Base-by-base conservation (phyloP, 2,329 filamentous ascomycete genomes). In the Pseudopithomyces chartarum region DNA sequence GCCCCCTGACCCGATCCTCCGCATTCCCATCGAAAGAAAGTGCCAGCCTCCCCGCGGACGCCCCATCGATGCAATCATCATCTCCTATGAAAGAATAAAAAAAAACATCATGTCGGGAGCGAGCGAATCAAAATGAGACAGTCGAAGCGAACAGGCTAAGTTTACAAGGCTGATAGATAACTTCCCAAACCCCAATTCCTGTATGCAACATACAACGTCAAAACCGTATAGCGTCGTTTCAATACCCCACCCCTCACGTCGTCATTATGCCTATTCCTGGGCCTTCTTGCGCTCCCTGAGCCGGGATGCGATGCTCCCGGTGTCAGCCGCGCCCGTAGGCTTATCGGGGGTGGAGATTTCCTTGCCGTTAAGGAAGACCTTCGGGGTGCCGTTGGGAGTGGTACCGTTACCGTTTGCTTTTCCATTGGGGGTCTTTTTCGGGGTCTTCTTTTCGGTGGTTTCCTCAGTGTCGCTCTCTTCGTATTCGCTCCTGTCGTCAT, bases 401-500 rank as follows among this genome's bases (percentile, higher is more conserved):
- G 51, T 58, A 7, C 26, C 53, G 29, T 39, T 26, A 8, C 32
- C 17, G 38, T 65, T 66, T 19, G 42, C 44, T 39, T 50, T 57
- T 7, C 54, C 54, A 15, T 55, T 58, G 7, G 32, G 32, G 15
- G 45, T 56, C 48, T 55, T 55, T 4, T 59, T 55, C 43, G 57
- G 15, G 11, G 23, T 19, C 26, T 68, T 56, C 45, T 62, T 60
- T 45, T 61, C 54, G 23, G 56, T 48, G 22, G 67, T 72, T 64
- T 66, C 71, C 55, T 82, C 81, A 23, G 87, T 85, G 6, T 80
- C 74, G 10, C 63, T 73, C 8, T 73, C 70, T 38, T 86, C 85
- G 32, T 87, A 86, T 45, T 89, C 88, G 58, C 88, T 91, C 59
- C 90, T 83, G 59, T 92, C 90, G 69, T 93, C 90, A 49, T 87